Base-by-base conservation (phyloP, 371 early-diverging fungal species). In the Encephalitozoon romaleae region DNA sequence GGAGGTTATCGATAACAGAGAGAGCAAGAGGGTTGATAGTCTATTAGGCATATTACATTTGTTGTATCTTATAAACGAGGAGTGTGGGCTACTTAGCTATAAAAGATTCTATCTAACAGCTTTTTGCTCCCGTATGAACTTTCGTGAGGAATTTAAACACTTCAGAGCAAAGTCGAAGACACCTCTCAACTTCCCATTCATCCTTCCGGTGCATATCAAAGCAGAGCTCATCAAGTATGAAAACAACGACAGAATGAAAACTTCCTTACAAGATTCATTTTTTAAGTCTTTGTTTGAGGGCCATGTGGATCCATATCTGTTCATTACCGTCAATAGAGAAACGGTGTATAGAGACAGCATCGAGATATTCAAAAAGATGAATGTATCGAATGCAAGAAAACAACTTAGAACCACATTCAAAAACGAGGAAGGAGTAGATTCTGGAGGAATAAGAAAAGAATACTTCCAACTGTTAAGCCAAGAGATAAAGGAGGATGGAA, bases 371-470 rank as follows among this genome's bases (percentile, higher is more conserved):
- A 30, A 70, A 54, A 70, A 67, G 4, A 41, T 76, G 8, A 42
- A 69, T 55, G 32, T 34, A n/a, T 41, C 54, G 21, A 75, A 75
- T 34, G 45, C 80, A 11, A 83, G 74, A 73, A 86, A 84, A 74
- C 84, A 86, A 72, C 39, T 86, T 41, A 83, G 84, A 75, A 80
- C 83, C 26, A 80, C 72, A 18, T 86, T 86, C 51, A 52, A 88
- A 86, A 4, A 90, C 39, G 92, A 92, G 78, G 51, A 86, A 87
- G 51, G 87, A 83, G 25, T 90, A 77, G 95, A 94, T 76, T 89
- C 91, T 82, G 95, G 95, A 53, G 82, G 92, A 11, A 83, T 85
- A 8, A 88, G 87, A 77, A 90, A 90, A 83, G 90, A 90, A 81
- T 89, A 87, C 77, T 90, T 89, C 81, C 89, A 88, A 74, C 84